Conservation (phyloP, 1,284 basidiomycete species). For the Xerocomus nothofagi region DNA sequence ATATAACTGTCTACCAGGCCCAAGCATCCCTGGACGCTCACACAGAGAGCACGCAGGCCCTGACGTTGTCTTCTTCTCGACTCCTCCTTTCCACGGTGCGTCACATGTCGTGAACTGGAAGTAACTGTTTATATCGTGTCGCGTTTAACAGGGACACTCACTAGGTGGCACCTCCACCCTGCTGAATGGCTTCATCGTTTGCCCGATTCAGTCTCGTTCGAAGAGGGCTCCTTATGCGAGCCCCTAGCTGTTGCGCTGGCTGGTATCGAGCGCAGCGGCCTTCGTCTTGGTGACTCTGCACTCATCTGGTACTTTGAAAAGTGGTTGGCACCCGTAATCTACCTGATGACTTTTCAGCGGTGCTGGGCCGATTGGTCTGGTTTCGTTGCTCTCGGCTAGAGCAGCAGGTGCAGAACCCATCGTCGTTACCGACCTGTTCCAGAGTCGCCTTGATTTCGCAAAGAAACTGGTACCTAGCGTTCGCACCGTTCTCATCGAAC, state of each 20-base stretch:
- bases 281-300: conserved; percentile 59
- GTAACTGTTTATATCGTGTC: conserved; percentile 1
- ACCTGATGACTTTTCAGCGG: conserved; percentile 41
- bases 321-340: not conserved
- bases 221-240: conserved; percentile 64
- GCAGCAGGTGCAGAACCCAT: conserved; percentile 79
- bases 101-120: not conserved
- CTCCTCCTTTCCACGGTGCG: conserved; percentile 60
- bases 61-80: conserved; percentile 66
- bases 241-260: conserved; percentile 63
- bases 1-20: not conserved
- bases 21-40: conserved; percentile 5
- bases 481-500: conserved; percentile 51
- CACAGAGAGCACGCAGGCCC: conserved; percentile 36
- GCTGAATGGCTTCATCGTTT: conserved; percentile 64
- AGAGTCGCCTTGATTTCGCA: conserved; percentile 80
- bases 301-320: conserved; percentile 49
- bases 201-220: conserved; percentile 57
- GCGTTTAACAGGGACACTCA: conserved; percentile 47
- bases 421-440: conserved; percentile 79
- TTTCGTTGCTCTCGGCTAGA: conserved; percentile 76
- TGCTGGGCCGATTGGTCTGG: conserved; percentile 86
- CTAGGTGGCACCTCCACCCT: conserved; percentile 61
- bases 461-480: conserved; percentile 75
- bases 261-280: conserved; percentile 58